Base-by-base conservation (phyloP, 2,329 filamentous ascomycete species). In the Phaeosphaeria sp. region DNA sequence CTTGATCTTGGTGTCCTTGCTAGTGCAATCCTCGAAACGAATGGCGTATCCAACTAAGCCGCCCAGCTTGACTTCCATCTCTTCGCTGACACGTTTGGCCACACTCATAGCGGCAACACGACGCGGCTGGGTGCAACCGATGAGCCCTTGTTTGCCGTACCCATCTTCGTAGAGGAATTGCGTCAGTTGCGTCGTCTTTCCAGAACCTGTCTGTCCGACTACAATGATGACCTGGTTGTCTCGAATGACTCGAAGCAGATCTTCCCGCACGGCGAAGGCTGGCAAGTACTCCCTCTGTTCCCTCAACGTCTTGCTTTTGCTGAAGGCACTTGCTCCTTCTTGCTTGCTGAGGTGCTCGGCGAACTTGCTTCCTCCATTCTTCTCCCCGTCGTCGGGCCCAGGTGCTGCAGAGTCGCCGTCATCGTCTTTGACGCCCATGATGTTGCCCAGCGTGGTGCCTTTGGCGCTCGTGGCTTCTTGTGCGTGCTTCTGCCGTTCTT, bases 61-160 rank as follows among this genome's bases (percentile, higher is more conserved):
- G 49, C 95, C 95, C 9, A 99, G 82, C 55, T 89, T 89, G 45
- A 96, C 93, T 67, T 97, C 91, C 96, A 99, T 99, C 80, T 99
- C 95, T 79, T 99, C 95, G 56, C 92, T 92, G 40, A 99, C 95
- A 82, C 95, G 93, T 77, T 98, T 98, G 1, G 95, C 95, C 25
- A 99, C 95, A 79, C 93, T 97, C 95, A 99, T 99, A 21, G 95
- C 95, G 22, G 95, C 95, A 33, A 99, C 96, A 83, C 95, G 91
- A 69, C 95, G 88, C 51, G 95, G 95, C 68, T 99, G 95, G 1
- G 95, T 99, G 74, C 95, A 99, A 4, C 93, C 94, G 67, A 99
- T 98, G 84, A 97, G 89, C 49, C 95, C 95, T 30, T 84, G 80
- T 54, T 90, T 90, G 15, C 89, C 92, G 74, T 97, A 99, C 0